Base-by-base conservation (phyloP, 2,329 filamentous ascomycete genomes). In the Sporothrix euskadiensis region DNA sequence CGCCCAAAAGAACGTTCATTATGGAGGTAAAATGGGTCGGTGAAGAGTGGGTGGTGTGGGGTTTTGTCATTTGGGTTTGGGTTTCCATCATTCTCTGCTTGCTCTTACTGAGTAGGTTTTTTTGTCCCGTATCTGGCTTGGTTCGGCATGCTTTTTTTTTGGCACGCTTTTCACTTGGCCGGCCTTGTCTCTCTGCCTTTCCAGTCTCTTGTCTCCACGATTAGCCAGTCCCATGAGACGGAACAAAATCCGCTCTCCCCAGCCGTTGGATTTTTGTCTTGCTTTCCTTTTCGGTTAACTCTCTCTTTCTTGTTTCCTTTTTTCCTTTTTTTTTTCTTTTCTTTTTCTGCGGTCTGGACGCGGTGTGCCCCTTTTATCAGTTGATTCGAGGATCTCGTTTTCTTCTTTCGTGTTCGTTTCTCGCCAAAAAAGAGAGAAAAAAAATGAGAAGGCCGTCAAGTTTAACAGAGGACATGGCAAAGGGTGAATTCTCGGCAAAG, bases 171-270 rank as follows among this genome's bases (percentile, higher is more conserved):
- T 26, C 41, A 12, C 41, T 47, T 47, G 10, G 44, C 1, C 26
- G 22, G 54, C 9, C 54, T 41, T 35, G 52, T 57, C 35, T 44
- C 19, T 26, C 26, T 41, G 49, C 22, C 52, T 47, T 22, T 32
- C 54, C 30, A 57, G 39, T 57, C 22, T 57, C 22, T 26, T 57
- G 41, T 9, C 56, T 32, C 56, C 56, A 4, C 61, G 61, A 66
- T 30, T 30, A 66, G 63, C 63, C 41, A 32, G 41, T 66, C 63
- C 39, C 9, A 30, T 1, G 44, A 9, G 44, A 69, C 26, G 65
- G 65, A 69, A 69, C 14, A 69, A 69, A 69, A n/a, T 54, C 66
- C 47, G 47, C 66, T 16, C 9, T 54, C 44, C 12, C 39, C 26
- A 30, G 4, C 12, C 4, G 9, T 30, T 35, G 41, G 26, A 12